Conservation (phyloP, 2,329 filamentous ascomycete species). For the Alternaria sp. region DNA sequence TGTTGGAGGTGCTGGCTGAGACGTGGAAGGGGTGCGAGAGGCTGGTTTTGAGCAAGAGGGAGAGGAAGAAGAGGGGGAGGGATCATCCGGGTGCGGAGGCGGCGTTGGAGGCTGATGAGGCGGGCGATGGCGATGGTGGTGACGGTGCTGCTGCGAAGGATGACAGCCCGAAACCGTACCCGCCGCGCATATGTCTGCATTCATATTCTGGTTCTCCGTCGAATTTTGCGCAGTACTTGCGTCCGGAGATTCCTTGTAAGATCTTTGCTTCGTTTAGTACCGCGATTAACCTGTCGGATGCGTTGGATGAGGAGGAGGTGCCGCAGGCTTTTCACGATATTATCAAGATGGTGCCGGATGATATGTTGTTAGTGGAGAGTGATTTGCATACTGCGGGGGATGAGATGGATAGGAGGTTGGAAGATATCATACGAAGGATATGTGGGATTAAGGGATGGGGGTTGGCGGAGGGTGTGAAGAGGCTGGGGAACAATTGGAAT, state of each 20-base stretch:
- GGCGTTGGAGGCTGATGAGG: conserved; percentile 5
- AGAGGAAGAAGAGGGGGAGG: conserved; percentile 51
- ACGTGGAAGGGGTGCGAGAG: conserved; percentile 76
- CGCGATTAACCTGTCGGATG: conserved; percentile 74
- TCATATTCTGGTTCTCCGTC: conserved; percentile 85
- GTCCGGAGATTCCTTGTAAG: conserved; percentile 72
- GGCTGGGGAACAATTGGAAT: conserved; percentile 76
- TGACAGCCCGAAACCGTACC: conserved; percentile 68
- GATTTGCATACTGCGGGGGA: conserved; percentile 85
- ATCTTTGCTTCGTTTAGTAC: conserved; percentile 90
- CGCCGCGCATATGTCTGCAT: conserved; percentile 89
- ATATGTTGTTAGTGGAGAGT: conserved; percentile 84
- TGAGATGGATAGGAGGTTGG: conserved; percentile 78
- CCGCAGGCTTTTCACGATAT: conserved; percentile 67
- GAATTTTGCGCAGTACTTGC: conserved; percentile 77
- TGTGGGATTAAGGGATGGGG: conserved; percentile 81
- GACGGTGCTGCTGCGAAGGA: conserved; percentile 6
- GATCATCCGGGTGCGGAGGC: conserved; percentile 22
- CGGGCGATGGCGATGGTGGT: background rate
- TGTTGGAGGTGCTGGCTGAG: conserved; percentile 69
- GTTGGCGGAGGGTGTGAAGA: conserved; percentile 72
- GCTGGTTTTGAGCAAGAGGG: conserved; percentile 64
- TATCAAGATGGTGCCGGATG: conserved; percentile 75
- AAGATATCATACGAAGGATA: conserved; percentile 76
- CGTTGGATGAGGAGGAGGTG: conserved; percentile 54